These are phyloP conservation scores for Linum usitatissimum DNA, from an alignment of 345 rosid species.

Conservation along the genomic window DNA sequence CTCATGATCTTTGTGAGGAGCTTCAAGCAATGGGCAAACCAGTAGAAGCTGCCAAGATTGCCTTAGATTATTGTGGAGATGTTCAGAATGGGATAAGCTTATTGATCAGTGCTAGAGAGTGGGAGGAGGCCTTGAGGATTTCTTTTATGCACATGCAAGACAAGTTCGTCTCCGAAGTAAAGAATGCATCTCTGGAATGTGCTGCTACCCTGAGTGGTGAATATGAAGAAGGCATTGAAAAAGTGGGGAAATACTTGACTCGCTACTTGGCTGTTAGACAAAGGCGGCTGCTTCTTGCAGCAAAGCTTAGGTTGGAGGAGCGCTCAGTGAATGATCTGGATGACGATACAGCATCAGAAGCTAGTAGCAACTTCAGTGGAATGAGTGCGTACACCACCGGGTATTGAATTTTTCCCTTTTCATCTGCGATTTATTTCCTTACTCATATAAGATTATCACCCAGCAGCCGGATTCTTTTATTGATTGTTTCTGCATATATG, in stretches of 20 bases:
- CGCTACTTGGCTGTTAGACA: constrained; percentile 95
- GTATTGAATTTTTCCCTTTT: constrained; percentile 27
- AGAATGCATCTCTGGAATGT: constrained; percentile 64
- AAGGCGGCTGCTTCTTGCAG: constrained; percentile 81
- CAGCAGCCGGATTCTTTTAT: too few relatives aligned
- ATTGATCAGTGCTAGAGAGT: constrained; percentile 72
- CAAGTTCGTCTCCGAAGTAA: constrained; percentile 50
- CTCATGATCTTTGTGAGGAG: constrained; percentile 82
- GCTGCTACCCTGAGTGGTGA: constrained; percentile 48
- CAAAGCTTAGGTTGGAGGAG: constrained; percentile 74
- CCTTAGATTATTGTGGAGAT: constrained; percentile 74
- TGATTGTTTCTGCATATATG: too few relatives aligned
- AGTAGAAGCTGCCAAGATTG: constrained; percentile 88
- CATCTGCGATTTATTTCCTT: constrained; percentile 1
- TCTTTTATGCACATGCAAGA: constrained; percentile 59
- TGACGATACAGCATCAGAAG: constrained; percentile 84
- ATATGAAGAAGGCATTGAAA: constrained; percentile 72
- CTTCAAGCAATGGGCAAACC: constrained; percentile 92
- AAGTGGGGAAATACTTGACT: constrained; percentile 82
- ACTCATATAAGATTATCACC: background rate
- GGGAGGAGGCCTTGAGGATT: constrained; percentile 93
- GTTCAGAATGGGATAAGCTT: constrained; percentile 51
- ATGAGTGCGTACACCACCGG: constrained; percentile 93
- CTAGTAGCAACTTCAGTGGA: constrained; percentile 84
- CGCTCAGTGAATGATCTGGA: constrained; percentile 55